Conservation (phyloP, 805 yeast species). For the Blastobotrys parvus region DNA sequence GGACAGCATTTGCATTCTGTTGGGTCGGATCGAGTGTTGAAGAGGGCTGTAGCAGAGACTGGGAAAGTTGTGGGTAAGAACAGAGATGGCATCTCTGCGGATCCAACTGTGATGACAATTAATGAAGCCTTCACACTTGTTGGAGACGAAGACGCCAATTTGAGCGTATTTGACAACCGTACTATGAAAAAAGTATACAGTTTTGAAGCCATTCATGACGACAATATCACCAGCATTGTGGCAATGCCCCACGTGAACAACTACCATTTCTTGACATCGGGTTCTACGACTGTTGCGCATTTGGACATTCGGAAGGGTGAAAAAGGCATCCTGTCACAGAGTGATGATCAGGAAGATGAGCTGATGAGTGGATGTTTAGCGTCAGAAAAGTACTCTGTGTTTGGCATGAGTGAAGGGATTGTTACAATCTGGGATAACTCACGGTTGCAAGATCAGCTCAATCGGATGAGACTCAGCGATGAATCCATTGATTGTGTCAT, state of each 20-base stretch:
- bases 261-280: conserved; percentile 71
- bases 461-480: conserved; percentile 55
- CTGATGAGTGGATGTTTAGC: conserved; percentile 64
- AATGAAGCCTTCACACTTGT: conserved; percentile 28
- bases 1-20: conserved; percentile 54
- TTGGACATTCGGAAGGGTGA: conserved; percentile 67
- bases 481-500: conserved; percentile 19
- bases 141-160: conserved; percentile 62
- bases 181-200: conserved; percentile 42
- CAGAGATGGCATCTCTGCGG: conserved; percentile 17
- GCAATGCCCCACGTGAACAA: conserved; percentile 63
- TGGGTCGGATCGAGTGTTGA: conserved; percentile 75
- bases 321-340: conserved; percentile 37
- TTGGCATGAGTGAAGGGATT: conserved; percentile 89
- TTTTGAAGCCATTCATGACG: conserved; percentile 54
- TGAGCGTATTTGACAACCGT: conserved; percentile 52
- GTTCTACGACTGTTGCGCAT: conserved; percentile 72
- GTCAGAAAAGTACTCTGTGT: conserved; percentile 55
- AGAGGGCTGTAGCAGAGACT: conserved; percentile 58
- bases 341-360: conserved; percentile 94
- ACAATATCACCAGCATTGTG: conserved; percentile 59
- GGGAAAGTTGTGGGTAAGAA: conserved; percentile 69
- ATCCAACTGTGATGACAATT: conserved; percentile 24
- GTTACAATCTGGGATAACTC: conserved; percentile 80
- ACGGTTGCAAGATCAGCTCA: conserved; percentile 55